phyloP scores from a whole-genome alignment of 1,284 basidiomycete species.

The Cryptococcus neoformans region DNA sequence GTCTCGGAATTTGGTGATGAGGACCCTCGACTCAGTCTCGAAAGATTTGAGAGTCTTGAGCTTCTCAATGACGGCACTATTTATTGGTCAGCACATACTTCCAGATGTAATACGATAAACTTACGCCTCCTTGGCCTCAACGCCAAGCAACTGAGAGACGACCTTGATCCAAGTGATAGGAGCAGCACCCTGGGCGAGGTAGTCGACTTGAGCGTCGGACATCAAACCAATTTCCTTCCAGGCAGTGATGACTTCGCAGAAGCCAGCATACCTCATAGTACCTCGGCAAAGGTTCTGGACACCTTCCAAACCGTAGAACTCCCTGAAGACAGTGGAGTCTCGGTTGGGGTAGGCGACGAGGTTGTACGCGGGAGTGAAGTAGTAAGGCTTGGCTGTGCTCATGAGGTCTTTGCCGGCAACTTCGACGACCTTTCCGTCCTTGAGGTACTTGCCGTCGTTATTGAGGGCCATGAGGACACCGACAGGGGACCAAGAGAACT shows the following conservation, averaged over 20 bases:
- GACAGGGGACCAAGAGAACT: slow-evolving; percentile 98
- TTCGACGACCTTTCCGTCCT: slow-evolving; percentile 62
- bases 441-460: slow-evolving; percentile 83
- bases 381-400: slow-evolving; percentile 86
- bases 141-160: slow-evolving; percentile 73
- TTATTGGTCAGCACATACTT: neutral
- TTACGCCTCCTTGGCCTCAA: slow-evolving; percentile 68
- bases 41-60: slow-evolving; percentile 70
- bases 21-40: slow-evolving; percentile 65
- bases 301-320: slow-evolving; percentile 87
- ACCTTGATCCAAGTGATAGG: slow-evolving; percentile 75
- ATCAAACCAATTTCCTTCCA: slow-evolving; percentile 89
- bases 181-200: slow-evolving; percentile 61
- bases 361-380: slow-evolving; percentile 90
- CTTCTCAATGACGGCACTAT: slow-evolving; percentile 63
- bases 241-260: slow-evolving; percentile 93
- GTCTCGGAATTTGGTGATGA: slow-evolving; percentile 86
- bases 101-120: slow-evolving; percentile 17
- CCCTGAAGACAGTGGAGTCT: slow-evolving; percentile 83
- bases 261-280: slow-evolving; percentile 94
- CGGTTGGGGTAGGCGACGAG: slow-evolving; percentile 99
- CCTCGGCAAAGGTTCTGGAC: slow-evolving; percentile 90
- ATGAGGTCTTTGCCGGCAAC: slow-evolving; percentile 72
- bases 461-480: slow-evolving; percentile 93
- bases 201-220: slow-evolving; percentile 70